These are phyloP conservation scores for Bacidia gigantensis DNA, from an alignment of 495 filamentous ascomycete species.

Conservation along the genomic window DNA sequence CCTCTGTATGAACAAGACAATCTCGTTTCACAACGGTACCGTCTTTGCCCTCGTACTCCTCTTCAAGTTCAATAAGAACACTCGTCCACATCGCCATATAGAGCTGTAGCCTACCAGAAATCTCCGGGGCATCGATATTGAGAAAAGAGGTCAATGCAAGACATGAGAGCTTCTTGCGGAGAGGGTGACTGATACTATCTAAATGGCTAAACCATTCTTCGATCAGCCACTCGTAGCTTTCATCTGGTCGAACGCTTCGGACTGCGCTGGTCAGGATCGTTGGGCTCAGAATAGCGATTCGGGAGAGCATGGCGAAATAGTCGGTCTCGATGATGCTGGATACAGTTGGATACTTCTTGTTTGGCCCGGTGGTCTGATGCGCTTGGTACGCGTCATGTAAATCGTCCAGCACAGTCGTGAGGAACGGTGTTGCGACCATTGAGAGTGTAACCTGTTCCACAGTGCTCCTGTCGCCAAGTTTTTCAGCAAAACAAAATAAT, in stretches of 20 bases:
- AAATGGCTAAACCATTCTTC: conserved; percentile 82
- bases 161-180: conserved; percentile 65
- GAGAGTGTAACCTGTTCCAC: conserved; percentile 49
- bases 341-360: conserved; percentile 45
- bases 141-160: conserved; percentile 66
- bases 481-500: conserved; percentile 54
- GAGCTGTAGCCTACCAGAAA: conserved; percentile 46
- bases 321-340: conserved; percentile 61
- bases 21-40: conserved; percentile 30
- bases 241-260: background rate
- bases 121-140: conserved; percentile 38
- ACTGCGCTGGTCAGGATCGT: conserved; percentile 45
- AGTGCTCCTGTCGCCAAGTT: conserved; percentile 52
- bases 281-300: conserved; percentile 59
- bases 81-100: conserved; percentile 59
- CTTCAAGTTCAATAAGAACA: conserved; percentile 50
- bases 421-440: conserved; percentile 53
- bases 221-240: conserved; percentile 56
- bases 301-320: conserved; percentile 71
- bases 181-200: conserved; percentile 62
- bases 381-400: conserved; percentile 58
- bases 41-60: conserved; percentile 23
- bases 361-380: conserved; percentile 64
- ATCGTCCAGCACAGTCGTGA: conserved; percentile 51
- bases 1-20: conserved; percentile 37